These are phyloP conservation scores for Coniochaeta sp. DNA, from an alignment of 2,329 filamentous ascomycete genomes.

Conservation along the genomic window DNA sequence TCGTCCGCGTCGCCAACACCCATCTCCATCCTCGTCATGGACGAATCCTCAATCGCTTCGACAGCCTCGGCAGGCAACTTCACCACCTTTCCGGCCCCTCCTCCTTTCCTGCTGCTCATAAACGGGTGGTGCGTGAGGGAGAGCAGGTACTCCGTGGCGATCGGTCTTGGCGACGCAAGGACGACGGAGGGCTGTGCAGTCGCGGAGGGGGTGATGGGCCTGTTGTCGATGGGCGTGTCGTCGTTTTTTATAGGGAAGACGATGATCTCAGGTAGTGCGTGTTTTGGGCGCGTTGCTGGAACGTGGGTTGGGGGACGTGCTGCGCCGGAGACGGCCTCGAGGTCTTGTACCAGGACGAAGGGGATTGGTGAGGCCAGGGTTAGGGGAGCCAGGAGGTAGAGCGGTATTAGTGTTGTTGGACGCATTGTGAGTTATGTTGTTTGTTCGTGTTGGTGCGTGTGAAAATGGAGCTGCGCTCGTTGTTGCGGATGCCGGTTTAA, in stretches of 20 bases:
- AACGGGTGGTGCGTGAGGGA: constrained; percentile 5
- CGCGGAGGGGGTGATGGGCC: constrained; percentile 13
- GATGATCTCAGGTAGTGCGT: constrained; percentile 1
- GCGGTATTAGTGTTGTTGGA: constrained; percentile 6
- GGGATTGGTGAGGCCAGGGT: constrained; percentile 9
- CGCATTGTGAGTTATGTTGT: constrained; percentile 5
- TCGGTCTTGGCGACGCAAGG: constrained; percentile 11
- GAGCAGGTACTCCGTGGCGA: constrained; percentile 12
- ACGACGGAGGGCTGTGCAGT: constrained; percentile 12
- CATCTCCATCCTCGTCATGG: not conserved
- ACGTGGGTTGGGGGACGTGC: constrained; percentile 5
- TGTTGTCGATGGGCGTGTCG: constrained; percentile 15
- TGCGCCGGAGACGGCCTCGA: constrained; percentile 6
- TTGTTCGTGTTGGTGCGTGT: not conserved
- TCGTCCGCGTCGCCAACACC: not conserved
- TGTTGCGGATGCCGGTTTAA: not conserved
- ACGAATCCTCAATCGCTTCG: constrained; percentile 4
- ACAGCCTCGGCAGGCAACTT: constrained; percentile 6
- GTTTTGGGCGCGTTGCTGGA: constrained; percentile 2
- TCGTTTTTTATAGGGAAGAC: not conserved
- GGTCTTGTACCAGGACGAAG: constrained; percentile 1
- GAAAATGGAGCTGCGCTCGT: not conserved
- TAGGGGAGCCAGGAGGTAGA: constrained; percentile 9
- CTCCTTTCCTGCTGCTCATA: not conserved
- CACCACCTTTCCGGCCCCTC: constrained; percentile 2